Conservation (phyloP, 306 rosid genomes). For the Fragaria nilgerrensis region DNA sequence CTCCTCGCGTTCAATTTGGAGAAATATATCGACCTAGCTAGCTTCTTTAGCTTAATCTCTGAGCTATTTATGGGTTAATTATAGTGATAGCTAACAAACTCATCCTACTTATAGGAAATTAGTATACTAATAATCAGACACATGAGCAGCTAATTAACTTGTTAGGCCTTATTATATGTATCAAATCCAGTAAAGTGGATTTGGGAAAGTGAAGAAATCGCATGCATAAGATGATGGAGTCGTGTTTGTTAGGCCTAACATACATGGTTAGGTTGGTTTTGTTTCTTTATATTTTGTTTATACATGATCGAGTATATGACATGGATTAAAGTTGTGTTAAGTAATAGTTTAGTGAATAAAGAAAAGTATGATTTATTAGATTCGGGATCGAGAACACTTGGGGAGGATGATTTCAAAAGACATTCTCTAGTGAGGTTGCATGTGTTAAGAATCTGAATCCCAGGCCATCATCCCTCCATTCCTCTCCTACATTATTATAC, state of each 20-base stretch:
- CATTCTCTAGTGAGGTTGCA: slow-evolving; percentile 66
- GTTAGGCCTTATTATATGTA: neutral
- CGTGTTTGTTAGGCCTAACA: neutral
- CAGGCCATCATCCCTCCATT: slow-evolving; percentile 50
- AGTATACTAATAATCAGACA: neutral
- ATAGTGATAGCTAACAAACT: slow-evolving; percentile 16
- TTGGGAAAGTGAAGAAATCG: neutral
- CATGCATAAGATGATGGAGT: neutral
- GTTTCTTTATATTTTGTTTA: neutral
- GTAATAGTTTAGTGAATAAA: neutral
- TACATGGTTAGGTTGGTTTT: neutral
- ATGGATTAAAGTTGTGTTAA: neutral
- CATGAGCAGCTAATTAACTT: neutral
- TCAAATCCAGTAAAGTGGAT: neutral
- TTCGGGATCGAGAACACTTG: slow-evolving; percentile 65
- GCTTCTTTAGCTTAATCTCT: neutral
- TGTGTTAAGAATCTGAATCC: slow-evolving; percentile 74
- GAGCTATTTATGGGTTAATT: slow-evolving; percentile 15
- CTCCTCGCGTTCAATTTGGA: slow-evolving; percentile 3
- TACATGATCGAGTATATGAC: neutral
- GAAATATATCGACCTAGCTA: neutral
- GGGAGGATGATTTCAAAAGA: slow-evolving; percentile 77
- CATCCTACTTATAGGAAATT: neutral
- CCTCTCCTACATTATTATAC: slow-evolving; percentile 5
- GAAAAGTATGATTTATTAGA: slow-evolving; percentile 42